Base-by-base conservation (phyloP, 2,329 filamentous ascomycete genomes). In the Tolypocladium tropicale region DNA sequence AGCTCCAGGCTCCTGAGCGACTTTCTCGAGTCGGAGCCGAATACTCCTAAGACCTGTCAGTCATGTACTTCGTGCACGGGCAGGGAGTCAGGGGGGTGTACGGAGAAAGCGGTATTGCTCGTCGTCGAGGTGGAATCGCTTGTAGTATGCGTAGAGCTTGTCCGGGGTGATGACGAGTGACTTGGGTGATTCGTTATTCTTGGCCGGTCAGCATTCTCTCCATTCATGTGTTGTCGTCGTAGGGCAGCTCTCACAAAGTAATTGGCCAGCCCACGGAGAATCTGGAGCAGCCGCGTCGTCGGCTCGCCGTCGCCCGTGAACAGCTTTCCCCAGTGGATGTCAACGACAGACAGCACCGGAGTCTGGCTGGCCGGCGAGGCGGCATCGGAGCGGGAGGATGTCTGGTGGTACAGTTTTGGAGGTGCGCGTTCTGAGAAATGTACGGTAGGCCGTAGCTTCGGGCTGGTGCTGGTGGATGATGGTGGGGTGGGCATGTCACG, bases 101-200 rank as follows among this genome's bases (percentile, higher is more conserved):
- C 86, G 78, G 61, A 80, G 71, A 75, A 89, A 90, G 2, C 83
- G 84, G 66, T 89, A 86, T 3, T 78, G 74, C 64, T 95, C 90
- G 16, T 78, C 72, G 0, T 81, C 72, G 2, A 91, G 68, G 53
- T 78, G 78, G 57, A 87, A 87, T 55, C 82, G 80, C 18, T 80
- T 76, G 66, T 95, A 95, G 62, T 92, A 89, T 52, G 79, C 77
- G 16, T 82, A 78, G 75, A 96, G 80, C 72, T 94, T 94, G 6
- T 82, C 74, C 0, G 90, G 90, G 0, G 86, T 82, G 37, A 95
- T 78, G 46, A 94, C 88, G 18, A 93, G 54, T 2, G 66, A 68
- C 53, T 66, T 62, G 36, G 55, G 58, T 4, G 68, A 67, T n/a
- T 61, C 61, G 55, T 70, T 68, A 70, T 74, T 32, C 0, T 1